Base-by-base conservation (phyloP, 2,329 filamentous ascomycete species). In the Malbranchea cinnamomea region DNA sequence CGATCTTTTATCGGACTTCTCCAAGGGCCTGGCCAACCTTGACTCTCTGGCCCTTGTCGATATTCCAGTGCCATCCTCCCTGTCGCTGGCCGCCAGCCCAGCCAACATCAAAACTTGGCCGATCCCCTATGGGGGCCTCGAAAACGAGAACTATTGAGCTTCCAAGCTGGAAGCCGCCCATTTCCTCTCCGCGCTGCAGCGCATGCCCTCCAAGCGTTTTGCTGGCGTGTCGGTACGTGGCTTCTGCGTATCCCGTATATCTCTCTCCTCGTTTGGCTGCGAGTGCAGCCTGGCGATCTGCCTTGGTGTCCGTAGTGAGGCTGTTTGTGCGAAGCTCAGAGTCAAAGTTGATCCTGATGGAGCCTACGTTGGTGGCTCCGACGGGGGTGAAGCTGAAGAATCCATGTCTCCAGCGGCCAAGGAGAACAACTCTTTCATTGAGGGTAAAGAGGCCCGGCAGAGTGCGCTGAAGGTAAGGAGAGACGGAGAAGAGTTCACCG, bases 341-440 rank as follows among this genome's bases (percentile, higher is more conserved):
- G 57, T 98, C 91, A 53, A 98, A 98, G 60, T 98, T 94, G 62
- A 98, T 72, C 50, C 82, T 80, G 59, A 98, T 95, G 36, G 81
- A 91, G 33, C 89, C 89, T 25, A 98, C 89, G 46, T 98, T 98
- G 13, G 89, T 98, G 5, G 89, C 89, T 38, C 89, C 89, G 19
- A 98, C 89, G 9, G 91, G 85, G 0, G 83, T 87, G 59, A 84
- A 94, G 41, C 77, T 80, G 65, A 98, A 98, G 68, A 98, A 95
- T 11, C 89, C 89, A 71, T 83, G 91, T 33, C 85, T 78, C 89
- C 89, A 98, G 35, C 84, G 71, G 11, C 89, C 89, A 1, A 98
- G 67, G 1, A 98, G 71, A 1, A 92, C 89, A 14, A 98, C 83
- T 32, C 89, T 76, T 59, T 98, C 89, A 56, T 98, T 98, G 12